Evolutionary conservation across 495 filamentous ascomycete species (phyloP).

Genomic region (Cryomyces minteri): DNA sequence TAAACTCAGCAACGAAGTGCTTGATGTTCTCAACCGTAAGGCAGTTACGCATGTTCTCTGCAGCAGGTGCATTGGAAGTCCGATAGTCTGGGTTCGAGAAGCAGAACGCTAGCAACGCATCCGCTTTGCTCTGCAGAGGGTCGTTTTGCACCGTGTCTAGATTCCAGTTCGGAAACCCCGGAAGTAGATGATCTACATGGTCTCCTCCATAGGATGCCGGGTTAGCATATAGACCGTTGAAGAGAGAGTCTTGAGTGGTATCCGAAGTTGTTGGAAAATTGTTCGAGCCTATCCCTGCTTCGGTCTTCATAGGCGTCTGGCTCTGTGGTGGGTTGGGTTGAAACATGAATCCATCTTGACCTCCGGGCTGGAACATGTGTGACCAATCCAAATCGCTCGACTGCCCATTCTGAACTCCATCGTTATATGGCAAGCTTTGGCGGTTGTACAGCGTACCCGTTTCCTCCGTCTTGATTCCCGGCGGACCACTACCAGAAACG

Average conservation of each 20-base stretch:
- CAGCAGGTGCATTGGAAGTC: slow-evolving; percentile 1
- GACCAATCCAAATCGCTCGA: slow-evolving; percentile 40
- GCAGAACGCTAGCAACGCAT: slow-evolving; percentile 26
- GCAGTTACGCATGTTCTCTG: slow-evolving; percentile 18
- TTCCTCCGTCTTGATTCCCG: background rate
- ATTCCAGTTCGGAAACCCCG: slow-evolving; percentile 15
- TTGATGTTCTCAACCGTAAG: slow-evolving; percentile 40
- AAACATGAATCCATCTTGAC: slow-evolving; percentile 42
- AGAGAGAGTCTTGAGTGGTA: slow-evolving; percentile 1
- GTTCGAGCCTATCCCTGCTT: slow-evolving; percentile 18
- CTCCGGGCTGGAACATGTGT: slow-evolving; percentile 52
- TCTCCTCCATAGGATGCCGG: slow-evolving; percentile 9
- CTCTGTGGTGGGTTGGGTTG: slow-evolving; percentile 32
- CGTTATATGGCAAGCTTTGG: background rate
- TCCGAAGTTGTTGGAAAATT: slow-evolving; percentile 2
- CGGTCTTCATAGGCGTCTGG: slow-evolving; percentile 28
- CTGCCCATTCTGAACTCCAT: background rate
- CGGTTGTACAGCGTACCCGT: background rate
- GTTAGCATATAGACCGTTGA: slow-evolving; percentile 11
- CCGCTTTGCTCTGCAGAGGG: slow-evolving; percentile 18
- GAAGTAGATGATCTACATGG: background rate
- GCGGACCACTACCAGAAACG: background rate
- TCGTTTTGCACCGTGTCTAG: slow-evolving; percentile 10
- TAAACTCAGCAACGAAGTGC: slow-evolving; percentile 40
- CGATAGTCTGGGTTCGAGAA: slow-evolving; percentile 23